Conservation (phyloP, 768 basidiomycete species). For the Infundibulicybe gibba region DNA sequence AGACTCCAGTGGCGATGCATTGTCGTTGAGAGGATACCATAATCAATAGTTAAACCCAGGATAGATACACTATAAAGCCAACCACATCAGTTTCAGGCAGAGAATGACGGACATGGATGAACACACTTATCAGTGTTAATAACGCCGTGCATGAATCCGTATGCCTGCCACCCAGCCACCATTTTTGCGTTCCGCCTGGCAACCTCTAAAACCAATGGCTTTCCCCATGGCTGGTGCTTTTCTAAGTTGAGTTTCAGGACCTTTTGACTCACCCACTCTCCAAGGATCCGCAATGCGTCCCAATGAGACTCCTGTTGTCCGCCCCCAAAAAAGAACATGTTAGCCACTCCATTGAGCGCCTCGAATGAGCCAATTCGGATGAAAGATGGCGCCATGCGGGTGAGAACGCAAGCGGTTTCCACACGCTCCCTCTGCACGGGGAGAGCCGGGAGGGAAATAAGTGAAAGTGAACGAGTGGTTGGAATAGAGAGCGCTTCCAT, state of each 20-base stretch:
- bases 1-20: not conserved
- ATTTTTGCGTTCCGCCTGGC: constrained; percentile 85
- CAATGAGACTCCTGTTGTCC: constrained; percentile 74
- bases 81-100: constrained; percentile 8
- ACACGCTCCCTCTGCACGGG: constrained; percentile 71
- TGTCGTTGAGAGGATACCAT: constrained; percentile 35
- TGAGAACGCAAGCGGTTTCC: constrained; percentile 72
- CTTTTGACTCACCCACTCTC: constrained; percentile 66
- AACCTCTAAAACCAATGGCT: constrained; percentile 69
- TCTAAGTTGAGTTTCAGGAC: constrained; percentile 51
- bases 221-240: constrained; percentile 62
- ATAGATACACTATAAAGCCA: constrained; percentile 56
- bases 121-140: constrained; percentile 94
- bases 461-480: constrained; percentile 81
- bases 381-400: constrained; percentile 86
- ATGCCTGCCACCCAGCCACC: constrained; percentile 95
- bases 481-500: constrained; percentile 79
- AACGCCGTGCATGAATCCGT: constrained; percentile 94
- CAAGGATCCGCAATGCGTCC: constrained; percentile 71
- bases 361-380: constrained; percentile 91
- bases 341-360: constrained; percentile 69
- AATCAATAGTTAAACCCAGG: constrained; percentile 75
- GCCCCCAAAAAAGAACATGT: constrained; percentile 67
- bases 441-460: constrained; percentile 71
- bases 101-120: not conserved